These are phyloP conservation scores for Annulohypoxylon nitens DNA, from an alignment of 495 filamentous ascomycete species.

Conservation along the genomic window DNA sequence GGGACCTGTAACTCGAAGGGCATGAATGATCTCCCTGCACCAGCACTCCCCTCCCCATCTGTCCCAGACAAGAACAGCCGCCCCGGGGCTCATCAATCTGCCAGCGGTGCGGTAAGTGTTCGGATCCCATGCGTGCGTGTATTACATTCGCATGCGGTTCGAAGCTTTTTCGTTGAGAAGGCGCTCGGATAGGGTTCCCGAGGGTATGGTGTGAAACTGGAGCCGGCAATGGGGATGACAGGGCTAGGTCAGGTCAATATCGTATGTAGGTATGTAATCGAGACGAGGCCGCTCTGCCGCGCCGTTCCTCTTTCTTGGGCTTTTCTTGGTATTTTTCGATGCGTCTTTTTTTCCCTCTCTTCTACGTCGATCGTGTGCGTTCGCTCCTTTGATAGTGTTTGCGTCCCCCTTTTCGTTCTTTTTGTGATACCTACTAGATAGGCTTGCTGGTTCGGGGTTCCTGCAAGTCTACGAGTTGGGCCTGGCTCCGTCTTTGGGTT, in stretches of 20 bases:
- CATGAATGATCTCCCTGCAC: constrained; percentile 43
- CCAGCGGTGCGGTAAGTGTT: not conserved
- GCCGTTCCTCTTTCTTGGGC: not conserved
- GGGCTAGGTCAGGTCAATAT: not conserved
- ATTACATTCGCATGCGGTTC: no score
- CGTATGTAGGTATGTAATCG: constrained; percentile 8
- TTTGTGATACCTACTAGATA: not conserved
- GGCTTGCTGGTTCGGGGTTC: constrained; percentile 45
- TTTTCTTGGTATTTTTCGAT: constrained; percentile 15
- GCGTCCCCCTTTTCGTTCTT: constrained; percentile 13
- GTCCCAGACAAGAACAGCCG: constrained; percentile 14
- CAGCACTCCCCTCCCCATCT: constrained; percentile 14
- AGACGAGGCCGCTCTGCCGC: not conserved
- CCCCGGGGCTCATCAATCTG: constrained; percentile 7
- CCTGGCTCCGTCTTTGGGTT: constrained; percentile 10
- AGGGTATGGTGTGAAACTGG: constrained; percentile 32
- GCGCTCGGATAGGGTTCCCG: constrained; percentile 36
- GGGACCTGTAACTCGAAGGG: constrained; percentile 25
- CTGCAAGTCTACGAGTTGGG: constrained; percentile 16
- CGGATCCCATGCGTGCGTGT: not conserved
- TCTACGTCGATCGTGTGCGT: not conserved
- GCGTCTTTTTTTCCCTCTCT: constrained; percentile 12
- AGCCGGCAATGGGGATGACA: not conserved
- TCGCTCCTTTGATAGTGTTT: constrained; percentile 38
- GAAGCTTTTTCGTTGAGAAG: not conserved